Conservation (phyloP, 1,284 basidiomycete species). For the Ustilago trichophora region DNA sequence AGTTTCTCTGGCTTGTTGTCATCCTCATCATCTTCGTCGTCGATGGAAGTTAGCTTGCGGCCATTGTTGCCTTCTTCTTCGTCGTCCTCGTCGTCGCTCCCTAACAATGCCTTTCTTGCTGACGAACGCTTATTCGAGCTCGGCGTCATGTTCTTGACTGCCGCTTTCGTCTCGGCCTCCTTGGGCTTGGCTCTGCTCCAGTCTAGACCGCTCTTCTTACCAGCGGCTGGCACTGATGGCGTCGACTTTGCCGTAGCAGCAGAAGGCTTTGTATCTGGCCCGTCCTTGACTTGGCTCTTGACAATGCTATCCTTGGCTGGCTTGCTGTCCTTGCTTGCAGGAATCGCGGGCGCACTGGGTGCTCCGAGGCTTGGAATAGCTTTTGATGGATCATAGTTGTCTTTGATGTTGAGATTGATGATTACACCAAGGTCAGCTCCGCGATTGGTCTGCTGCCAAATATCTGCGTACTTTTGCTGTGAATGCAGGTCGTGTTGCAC, state of each 20-base stretch:
- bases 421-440: slow-evolving; percentile 49
- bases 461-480: slow-evolving; percentile 41
- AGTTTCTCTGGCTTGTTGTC: slow-evolving; percentile 37
- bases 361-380: slow-evolving; percentile 28
- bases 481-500: slow-evolving; percentile 51
- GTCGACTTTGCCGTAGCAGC: slow-evolving; percentile 14
- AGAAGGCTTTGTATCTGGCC: slow-evolving; percentile 6
- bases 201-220: slow-evolving; percentile 26
- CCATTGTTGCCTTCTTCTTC: slow-evolving; percentile 22
- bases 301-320: background rate
- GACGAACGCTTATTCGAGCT: slow-evolving; percentile 14
- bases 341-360: slow-evolving; percentile 23
- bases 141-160: slow-evolving; percentile 14
- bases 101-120: slow-evolving; percentile 23
- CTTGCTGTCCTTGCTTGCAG: slow-evolving; percentile 16
- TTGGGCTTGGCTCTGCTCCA: slow-evolving; percentile 48
- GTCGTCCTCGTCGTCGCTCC: slow-evolving; percentile 49
- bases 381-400: slow-evolving; percentile 40
- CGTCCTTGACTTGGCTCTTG: slow-evolving; percentile 18
- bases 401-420: slow-evolving; percentile 26
- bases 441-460: slow-evolving; percentile 42
- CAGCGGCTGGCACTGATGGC: slow-evolving; percentile 2
- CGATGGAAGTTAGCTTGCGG: slow-evolving; percentile 8
- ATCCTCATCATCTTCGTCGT: slow-evolving; percentile 35
- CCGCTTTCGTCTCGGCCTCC: slow-evolving; percentile 10